These are phyloP conservation scores for Boletus sensibilis DNA, from an alignment of 768 basidiomycete species.

Conservation along the genomic window DNA sequence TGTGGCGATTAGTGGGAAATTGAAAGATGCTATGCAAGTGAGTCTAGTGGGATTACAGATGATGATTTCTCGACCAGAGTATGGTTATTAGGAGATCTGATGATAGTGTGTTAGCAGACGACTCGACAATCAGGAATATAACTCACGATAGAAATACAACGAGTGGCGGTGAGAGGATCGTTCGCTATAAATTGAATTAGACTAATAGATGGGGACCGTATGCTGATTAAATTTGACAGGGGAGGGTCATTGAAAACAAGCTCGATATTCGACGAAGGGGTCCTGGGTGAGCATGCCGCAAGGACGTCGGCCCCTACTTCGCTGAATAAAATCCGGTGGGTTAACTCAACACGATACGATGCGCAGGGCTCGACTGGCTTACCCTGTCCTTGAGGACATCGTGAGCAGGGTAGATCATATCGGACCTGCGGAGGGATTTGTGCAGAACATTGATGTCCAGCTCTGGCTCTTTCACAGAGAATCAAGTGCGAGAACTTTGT, in stretches of 20 bases:
- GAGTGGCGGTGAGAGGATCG: not conserved
- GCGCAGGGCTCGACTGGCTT: not conserved
- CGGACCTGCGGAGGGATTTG: rapidly evolving
- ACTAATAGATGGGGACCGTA: not conserved
- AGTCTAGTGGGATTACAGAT: not conserved
- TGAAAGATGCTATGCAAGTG: not conserved
- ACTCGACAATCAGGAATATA: not conserved
- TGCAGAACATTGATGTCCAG: not conserved
- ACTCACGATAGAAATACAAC: not conserved
- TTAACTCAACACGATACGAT: not conserved
- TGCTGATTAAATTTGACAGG: not conserved
- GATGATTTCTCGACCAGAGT: not conserved
- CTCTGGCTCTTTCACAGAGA: not conserved
- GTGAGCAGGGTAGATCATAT: slow-evolving; percentile 4
- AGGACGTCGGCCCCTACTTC: not conserved
- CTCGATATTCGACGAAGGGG: not conserved
- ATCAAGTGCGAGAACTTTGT: not conserved
- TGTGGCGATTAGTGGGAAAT: not conserved
- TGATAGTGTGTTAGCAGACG: not conserved
- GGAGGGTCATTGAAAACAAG: not conserved
- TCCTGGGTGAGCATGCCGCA: not conserved
- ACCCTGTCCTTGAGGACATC: slow-evolving; percentile 9
- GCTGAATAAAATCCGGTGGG: not conserved
- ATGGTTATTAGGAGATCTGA: slow-evolving; percentile 3
- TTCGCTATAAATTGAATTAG: not conserved